phyloP scores from a whole-genome alignment of 345 rosid genomes.

The Syzygium jambos region DNA sequence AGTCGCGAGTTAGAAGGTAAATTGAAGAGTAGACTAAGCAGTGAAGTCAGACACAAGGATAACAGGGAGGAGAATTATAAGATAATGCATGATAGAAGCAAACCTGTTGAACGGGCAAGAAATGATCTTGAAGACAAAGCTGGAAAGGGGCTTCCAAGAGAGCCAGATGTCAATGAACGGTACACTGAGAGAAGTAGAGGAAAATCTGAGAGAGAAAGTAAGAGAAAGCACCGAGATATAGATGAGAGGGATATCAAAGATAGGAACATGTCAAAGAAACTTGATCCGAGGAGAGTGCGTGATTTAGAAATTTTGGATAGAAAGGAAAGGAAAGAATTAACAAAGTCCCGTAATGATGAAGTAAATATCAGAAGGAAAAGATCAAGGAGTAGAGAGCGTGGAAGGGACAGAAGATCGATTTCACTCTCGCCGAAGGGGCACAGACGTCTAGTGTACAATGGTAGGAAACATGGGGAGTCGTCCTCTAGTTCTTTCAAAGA shows the following conservation, averaged over 20 bases:
- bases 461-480: conserved; percentile 31
- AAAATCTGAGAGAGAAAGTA: conserved; percentile 35
- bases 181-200: conserved; percentile 22
- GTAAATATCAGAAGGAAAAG: conserved; percentile 47
- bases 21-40: conserved; percentile 29
- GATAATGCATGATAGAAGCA: conserved; percentile 19
- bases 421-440: conserved; percentile 45
- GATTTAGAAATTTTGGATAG: conserved; percentile 35
- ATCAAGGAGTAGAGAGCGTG: conserved; percentile 62
- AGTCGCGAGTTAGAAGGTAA: conserved; percentile 19
- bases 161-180: conserved; percentile 26
- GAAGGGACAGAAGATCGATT: conserved; percentile 39
- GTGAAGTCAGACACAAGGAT: conserved; percentile 7
- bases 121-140: conserved; percentile 24
- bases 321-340: conserved; percentile 40
- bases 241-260: conserved; percentile 31
- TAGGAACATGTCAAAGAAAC: conserved; percentile 26
- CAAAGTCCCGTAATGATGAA: conserved; percentile 41
- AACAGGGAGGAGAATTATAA: conserved; percentile 12
- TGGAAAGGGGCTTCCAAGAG: conserved; percentile 40
- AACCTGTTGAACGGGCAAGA: conserved; percentile 14
- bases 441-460: conserved; percentile 32
- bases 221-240: conserved; percentile 40
- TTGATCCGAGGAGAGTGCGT: conserved; percentile 34
- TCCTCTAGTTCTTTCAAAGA: conserved; percentile 28